Conservation (phyloP, 1,139 yeast genomes). For the Hansenula sp. region DNA sequence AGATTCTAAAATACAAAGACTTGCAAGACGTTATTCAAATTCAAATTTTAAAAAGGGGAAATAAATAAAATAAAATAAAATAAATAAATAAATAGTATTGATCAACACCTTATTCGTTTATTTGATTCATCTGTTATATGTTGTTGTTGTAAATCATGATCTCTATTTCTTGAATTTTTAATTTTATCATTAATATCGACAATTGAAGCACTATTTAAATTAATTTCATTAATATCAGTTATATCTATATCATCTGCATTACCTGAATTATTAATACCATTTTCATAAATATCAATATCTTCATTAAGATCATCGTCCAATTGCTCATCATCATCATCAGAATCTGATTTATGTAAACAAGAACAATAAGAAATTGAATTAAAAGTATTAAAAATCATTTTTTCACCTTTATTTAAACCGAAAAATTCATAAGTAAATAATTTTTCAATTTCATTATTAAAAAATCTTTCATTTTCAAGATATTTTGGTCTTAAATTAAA, state of each 20-base stretch:
- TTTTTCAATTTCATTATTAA: conserved; percentile 28
- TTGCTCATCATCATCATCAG: conserved; percentile 2
- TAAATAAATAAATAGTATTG: not conserved
- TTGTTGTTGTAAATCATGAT: not conserved
- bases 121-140: not conserved
- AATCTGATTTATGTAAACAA: conserved; percentile 6
- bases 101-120: not conserved
- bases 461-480: conserved; percentile 29
- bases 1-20: conserved; percentile 15
- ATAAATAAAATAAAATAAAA: too few relatives aligned
- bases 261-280: conserved; percentile 10
- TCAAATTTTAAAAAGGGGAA: conserved; percentile 1
- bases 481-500: conserved; percentile 29
- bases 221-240: not conserved
- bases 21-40: conserved; percentile 20
- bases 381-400: conserved; percentile 27
- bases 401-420: conserved; percentile 34
- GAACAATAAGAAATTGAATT: conserved; percentile 20
- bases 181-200: conserved; percentile 5
- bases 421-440: conserved; percentile 32
- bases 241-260: conserved; percentile 19
- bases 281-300: conserved; percentile 8
- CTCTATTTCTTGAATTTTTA: conserved; percentile 5
- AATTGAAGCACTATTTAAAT: conserved; percentile 2
- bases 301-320: conserved; percentile 4